These are phyloP conservation scores for Gynandropsis gynandra DNA, from an alignment of 345 rosid species.

Conservation along the genomic window DNA sequence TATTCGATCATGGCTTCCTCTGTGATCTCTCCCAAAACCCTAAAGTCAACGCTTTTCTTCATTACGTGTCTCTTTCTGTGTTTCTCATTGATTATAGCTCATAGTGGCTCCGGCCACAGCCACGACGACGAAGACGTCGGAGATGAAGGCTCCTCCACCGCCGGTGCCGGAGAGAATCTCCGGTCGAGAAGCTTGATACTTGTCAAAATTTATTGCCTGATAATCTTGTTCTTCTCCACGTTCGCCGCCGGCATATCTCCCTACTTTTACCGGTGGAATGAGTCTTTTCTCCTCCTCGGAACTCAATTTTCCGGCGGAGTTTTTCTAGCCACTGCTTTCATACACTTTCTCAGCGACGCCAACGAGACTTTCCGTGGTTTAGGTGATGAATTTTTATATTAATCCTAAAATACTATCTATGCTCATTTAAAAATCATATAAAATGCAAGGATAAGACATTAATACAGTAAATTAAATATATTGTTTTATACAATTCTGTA, in stretches of 20 bases:
- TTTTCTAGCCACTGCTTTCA: slow-evolving; percentile 61
- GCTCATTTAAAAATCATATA: too few species aligned
- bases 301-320: slow-evolving; percentile 80
- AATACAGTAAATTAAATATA: too few species aligned
- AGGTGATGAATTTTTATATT: too few species aligned
- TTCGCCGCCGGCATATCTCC: slow-evolving; percentile 68
- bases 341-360: slow-evolving; percentile 72
- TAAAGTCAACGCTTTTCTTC: slow-evolving; percentile 40
- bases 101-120: slow-evolving; percentile 32
- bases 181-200: slow-evolving; percentile 36
- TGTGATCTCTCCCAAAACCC: slow-evolving; percentile 18
- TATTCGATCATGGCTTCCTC: slow-evolving; percentile 25
- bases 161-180: slow-evolving; percentile 15
- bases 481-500: too few species aligned
- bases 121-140: slow-evolving; percentile 15
- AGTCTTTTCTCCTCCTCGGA: slow-evolving; percentile 65
- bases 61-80: slow-evolving; percentile 34
- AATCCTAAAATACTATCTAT: too few species aligned
- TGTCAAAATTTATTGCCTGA: slow-evolving; percentile 68
- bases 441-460: too few species aligned
- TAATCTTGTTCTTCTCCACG: slow-evolving; percentile 58
- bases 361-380: slow-evolving; percentile 45
- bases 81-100: slow-evolving; percentile 31
- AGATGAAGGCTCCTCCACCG: slow-evolving; percentile 19
- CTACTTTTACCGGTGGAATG: slow-evolving; percentile 64